Evolutionary conservation across 75 land plant genomes (phyloP), one percentile per base, ranked within the genome.

Genomic region (Cunninghamia lanceolata): DNA sequence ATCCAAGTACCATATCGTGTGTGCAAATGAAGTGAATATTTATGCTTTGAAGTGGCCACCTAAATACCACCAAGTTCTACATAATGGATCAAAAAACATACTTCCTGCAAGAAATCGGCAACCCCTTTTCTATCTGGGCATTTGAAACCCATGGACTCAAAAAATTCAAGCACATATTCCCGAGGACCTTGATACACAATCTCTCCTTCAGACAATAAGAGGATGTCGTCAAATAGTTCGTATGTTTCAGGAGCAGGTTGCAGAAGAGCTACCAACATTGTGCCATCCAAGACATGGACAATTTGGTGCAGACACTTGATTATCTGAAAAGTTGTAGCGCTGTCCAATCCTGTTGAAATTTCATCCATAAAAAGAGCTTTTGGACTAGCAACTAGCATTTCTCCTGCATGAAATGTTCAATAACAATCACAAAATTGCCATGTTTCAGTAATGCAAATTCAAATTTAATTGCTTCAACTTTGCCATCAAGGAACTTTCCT

Each of bases 151-250:
- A 85, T 78, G 25, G 73, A 82, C 52, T 89, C 74, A 47, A 89
- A 89, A 73, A 90, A 89, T 1, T 90, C 83, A 47, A 90, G 84
- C 40, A 90, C 83, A 28, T 84, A 83, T 35, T 96, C 93, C 1
- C 93, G 93, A 16, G 99, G 96, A 56, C 99, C 99, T 84, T 93
- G 93, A 76, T 95, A 96, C 80, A 96, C 94, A 86, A 96, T 32
- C 34, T 96, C 93, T 4, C 93, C 90, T 71, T 96, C 99, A 25
- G 94, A 91, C 46, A 94, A 89, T 13, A 94, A 90, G 42, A 94
- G 88, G 47, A 94, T 93, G 74, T 94, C 95, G 82, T 94, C 95
- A 73, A 94, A 94, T 32, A 93, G 89, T 32, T 93, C 84, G 85
- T 66, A 89, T 32, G 89, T 88, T 77, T 89, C 90, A 43, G 89